Base-by-base conservation (phyloP, 75 land plant species). In the Picea sitchensis region DNA sequence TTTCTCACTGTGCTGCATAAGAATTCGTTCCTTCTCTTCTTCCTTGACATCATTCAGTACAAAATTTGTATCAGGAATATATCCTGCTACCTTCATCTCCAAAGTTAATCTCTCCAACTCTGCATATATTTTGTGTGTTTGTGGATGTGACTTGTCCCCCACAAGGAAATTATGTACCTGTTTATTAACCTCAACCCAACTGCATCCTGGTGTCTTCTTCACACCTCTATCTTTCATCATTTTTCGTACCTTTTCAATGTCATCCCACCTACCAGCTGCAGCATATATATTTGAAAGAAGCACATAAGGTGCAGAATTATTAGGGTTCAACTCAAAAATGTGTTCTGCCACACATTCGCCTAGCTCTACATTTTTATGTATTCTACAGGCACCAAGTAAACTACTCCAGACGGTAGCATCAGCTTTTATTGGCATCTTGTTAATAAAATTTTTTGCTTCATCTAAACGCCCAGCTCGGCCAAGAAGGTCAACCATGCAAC, bases 161-260 rank as follows among this genome's bases (percentile, higher is more conserved):
- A 41, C 75, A 15, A 26, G 20, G 47, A 82, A 82, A 15, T n/a
- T 62, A 59, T 59, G 59, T 11, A 82, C 76, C 18, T 18, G 44
- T 21, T 75, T 63, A 71, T 82, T 38, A 23, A 82, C 76, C 80
- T 78, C 83, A 78, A 82, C 72, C 63, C 68, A 78, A 47, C 76
- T 82, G 23, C 23, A 82, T 3, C 83, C 83, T 44, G 83, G 65
- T 41, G 51, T 17, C 64, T 71, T 78, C 21, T 69, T 47, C 4
- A 82, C 14, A 15, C 76, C 76, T 64, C 23, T 62, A 18, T 62
- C 64, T 62, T 62, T 18, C 64, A 62, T 62, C 64, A 20, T 62
- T 21, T 62, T 18, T 3, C 64, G 20, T 8, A 62, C 64, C 23
- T 62, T 62, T 5, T 18, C 20, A 23, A 23, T 21, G 20, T 62